Conservation (phyloP, 1,284 basidiomycete species). For the Mycosarcoma mackinlayi region DNA sequence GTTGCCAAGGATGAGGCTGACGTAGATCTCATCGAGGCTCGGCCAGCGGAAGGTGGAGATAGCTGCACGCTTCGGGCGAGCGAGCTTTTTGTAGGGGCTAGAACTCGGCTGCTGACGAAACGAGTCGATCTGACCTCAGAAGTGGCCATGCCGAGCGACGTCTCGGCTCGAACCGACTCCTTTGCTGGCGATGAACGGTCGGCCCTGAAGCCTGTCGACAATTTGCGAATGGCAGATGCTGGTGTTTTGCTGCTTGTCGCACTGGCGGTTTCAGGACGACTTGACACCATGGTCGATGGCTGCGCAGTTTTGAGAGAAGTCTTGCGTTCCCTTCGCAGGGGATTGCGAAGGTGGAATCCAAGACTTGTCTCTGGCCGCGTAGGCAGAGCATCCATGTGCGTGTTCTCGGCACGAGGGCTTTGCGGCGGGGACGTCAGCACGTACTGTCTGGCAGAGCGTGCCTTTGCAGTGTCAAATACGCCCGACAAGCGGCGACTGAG, state of each 20-base stretch:
- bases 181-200: conserved; percentile 6
- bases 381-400: conserved; percentile 4
- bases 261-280: background rate
- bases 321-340: conserved; percentile 31
- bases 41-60: conserved; percentile 9
- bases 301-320: conserved; percentile 5
- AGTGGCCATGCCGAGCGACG: conserved; percentile 30
- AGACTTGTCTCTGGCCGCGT: conserved; percentile 32
- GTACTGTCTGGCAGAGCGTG: conserved; percentile 1
- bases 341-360: conserved; percentile 34
- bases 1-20: conserved; percentile 14
- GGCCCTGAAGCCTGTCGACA: conserved; percentile 19
- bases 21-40: conserved; percentile 6
- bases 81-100: conserved; percentile 39
- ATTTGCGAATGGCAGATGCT: conserved; percentile 21
- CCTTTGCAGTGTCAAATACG: conserved; percentile 16
- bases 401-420: conserved; percentile 1
- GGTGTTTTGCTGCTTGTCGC: conserved; percentile 8
- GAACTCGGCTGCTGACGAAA: conserved; percentile 25
- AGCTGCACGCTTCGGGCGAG: conserved; percentile 28
- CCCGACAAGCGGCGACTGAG: conserved; percentile 27
- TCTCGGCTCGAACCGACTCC: conserved; percentile 10
- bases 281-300: background rate
- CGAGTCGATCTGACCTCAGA: conserved; percentile 3
- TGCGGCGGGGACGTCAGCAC: conserved; percentile 12